Base-by-base conservation (phyloP, 495 filamentous ascomycete genomes). In the Rostrohypoxylon terebratum region DNA sequence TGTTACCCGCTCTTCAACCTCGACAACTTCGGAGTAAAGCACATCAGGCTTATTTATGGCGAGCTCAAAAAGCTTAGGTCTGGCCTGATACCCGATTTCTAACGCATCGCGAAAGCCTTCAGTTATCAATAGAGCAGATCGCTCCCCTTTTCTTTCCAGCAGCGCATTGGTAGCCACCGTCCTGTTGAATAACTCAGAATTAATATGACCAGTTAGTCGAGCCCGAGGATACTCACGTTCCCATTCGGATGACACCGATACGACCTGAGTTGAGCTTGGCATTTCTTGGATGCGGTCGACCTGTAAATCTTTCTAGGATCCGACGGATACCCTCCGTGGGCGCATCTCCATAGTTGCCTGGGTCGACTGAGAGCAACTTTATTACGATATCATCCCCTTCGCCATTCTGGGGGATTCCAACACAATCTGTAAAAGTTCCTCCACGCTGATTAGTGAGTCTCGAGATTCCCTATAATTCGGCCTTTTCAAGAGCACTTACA, bases 61-160 rank as follows among this genome's bases (percentile, higher is more conserved):
- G 20, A 96, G 80, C 72, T 96, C 93, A 67, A 96, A 96, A 63
- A 96, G 94, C 71, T 88, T 89, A 3, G 93, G 93, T 1, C 93
- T 84, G 11, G 90, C 91, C 77, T 96, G 93, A 78, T 94, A 94
- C 14, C 92, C 92, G 66, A 94, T 96, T 45, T 92, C 90, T n/a
- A 98, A 84, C 67, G 79, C 63, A 72, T 81, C 79, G 44, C 58
- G 61, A 47, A 76, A 74, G 3, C 96, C 96, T 77, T 93, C 91
- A 1, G 96, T 97, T 11, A 96, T 93, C 36, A 98, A 86, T 73
- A 99, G 85, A 4, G 90, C 95, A 64, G 96, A 96, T 66, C 89
- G 89, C 79, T 97, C 95, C 3, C 96, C 96, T 79, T 98, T 99
- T 65, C 96, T 82, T 79, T 99, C 96, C 1, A 99, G 84, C 65